Evolutionary conservation across 1,139 yeast genomes (phyloP), one percentile per base, ranked within the genome.

Genomic region (Suzukiozyma palmioleophila): DNA sequence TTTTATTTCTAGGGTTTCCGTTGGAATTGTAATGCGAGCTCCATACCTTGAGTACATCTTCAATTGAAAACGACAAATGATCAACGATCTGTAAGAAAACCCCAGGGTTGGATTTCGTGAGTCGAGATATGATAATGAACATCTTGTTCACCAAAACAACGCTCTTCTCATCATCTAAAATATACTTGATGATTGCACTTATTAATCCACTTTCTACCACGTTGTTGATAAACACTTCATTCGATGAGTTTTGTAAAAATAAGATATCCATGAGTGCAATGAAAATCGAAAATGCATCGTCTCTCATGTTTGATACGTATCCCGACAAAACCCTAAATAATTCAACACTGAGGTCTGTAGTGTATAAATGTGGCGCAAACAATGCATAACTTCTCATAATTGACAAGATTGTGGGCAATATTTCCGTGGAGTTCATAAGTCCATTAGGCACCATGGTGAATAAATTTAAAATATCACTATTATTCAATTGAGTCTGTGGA

Each of bases 371-470:
- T 1, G 83, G 79, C 7, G 78, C 62, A 24, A 87, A 58, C 32
- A 88, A 62, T 0, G 83, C 59, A 57, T 89, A 90, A 45, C 92
- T 81, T 56, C 92, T 77, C 10, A 84, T 58, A 10, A 90, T 79
- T 15, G 81, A 77, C 33, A 90, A 59, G 15, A 86, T 70, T 3
- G 79, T 64, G 1, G 90, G 84, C 36, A 92, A 62, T 21, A 84
- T 78, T 56, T 92, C 98, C 0, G 97, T 85, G 37, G 85, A 79
- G 41, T 77, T 75, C 43, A 74, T 57, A 39, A 75, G 64, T 2
- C 82, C 82, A 39, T 69, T 64, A 2, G 76, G 60, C 15, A 80
- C 54, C 41, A 77, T 55, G 3, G 71, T 73, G 41, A 81, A 69
- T 25, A 87, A 64, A 27, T 66, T 62, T 13, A 66, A 59, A 6